phyloP scores from a whole-genome alignment of 768 basidiomycete species.

The Hirschioporus abietinus region DNA sequence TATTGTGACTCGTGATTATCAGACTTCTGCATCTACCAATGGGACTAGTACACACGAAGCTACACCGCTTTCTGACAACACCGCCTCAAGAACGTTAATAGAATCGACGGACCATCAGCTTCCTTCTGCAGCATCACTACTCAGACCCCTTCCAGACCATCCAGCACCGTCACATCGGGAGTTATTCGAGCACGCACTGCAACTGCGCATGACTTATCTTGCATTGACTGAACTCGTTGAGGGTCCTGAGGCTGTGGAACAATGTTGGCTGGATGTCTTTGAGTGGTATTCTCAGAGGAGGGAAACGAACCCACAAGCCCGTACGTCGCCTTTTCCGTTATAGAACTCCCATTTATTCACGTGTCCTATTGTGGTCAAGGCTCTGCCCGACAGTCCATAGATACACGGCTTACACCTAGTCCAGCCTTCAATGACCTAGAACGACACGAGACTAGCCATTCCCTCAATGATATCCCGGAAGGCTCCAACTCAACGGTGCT shows the following conservation, averaged over 20 bases:
- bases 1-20: constrained; percentile 9
- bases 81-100: constrained; percentile 20
- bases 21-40: not conserved
- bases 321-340: constrained; percentile 11
- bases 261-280: constrained; percentile 80
- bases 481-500: not conserved
- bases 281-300: constrained; percentile 73
- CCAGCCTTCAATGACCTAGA: constrained; percentile 22
- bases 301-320: constrained; percentile 29
- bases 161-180: constrained; percentile 49
- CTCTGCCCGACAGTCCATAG: constrained; percentile 21
- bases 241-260: constrained; percentile 78
- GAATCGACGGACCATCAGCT: constrained; percentile 24
- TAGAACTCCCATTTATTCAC: constrained; percentile 3
- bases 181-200: constrained; percentile 71
- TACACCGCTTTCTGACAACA: not conserved
- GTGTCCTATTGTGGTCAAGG: not conserved
- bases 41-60: constrained; percentile 1
- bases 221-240: constrained; percentile 77
- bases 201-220: constrained; percentile 82
- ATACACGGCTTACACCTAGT: constrained; percentile 14
- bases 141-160: constrained; percentile 42
- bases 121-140: constrained; percentile 38
- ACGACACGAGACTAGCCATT: not conserved
- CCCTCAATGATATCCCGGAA: not conserved